phyloP scores from a whole-genome alignment of 2,329 filamentous ascomycete species.

The Chaetomiaceae sp. region DNA sequence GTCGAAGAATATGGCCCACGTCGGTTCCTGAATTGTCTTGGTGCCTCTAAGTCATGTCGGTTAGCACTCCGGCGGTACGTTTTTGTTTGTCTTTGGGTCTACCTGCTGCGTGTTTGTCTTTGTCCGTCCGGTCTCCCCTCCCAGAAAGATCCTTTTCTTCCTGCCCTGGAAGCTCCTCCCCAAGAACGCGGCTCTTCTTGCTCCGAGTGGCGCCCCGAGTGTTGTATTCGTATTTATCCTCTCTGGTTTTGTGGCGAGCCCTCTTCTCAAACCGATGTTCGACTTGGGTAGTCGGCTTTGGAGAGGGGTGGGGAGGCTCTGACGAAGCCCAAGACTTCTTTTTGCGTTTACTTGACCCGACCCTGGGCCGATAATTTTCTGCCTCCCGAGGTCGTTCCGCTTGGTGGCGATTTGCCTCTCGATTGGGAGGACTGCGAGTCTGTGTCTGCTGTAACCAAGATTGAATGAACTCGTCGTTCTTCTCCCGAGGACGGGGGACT shows the following conservation, averaged over 20 bases:
- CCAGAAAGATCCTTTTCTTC: no score
- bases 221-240: slow-evolving; percentile 45
- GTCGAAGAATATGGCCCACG: not conserved
- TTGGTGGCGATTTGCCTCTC: no score
- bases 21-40: no score
- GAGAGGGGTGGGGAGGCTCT: slow-evolving; percentile 19
- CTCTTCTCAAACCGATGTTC: slow-evolving; percentile 42
- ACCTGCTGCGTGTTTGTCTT: no score
- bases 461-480: slow-evolving; percentile 19
- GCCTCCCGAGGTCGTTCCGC: not conserved
- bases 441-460: slow-evolving; percentile 23
- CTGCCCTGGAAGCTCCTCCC: not conserved
- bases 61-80: no score
- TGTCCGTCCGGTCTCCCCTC: not conserved
- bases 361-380: not conserved
- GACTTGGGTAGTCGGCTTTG: slow-evolving; percentile 11
- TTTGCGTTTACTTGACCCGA: not conserved
- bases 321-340: slow-evolving; percentile 17
- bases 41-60: no score
- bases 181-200: not conserved
- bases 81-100: no score
- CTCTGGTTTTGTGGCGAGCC: slow-evolving; percentile 51
- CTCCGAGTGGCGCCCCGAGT: not conserved
- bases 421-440: not conserved
- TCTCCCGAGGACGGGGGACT: not conserved